Conservation (phyloP, 148 eudicot genomes). For the Beta vulgaris region DNA sequence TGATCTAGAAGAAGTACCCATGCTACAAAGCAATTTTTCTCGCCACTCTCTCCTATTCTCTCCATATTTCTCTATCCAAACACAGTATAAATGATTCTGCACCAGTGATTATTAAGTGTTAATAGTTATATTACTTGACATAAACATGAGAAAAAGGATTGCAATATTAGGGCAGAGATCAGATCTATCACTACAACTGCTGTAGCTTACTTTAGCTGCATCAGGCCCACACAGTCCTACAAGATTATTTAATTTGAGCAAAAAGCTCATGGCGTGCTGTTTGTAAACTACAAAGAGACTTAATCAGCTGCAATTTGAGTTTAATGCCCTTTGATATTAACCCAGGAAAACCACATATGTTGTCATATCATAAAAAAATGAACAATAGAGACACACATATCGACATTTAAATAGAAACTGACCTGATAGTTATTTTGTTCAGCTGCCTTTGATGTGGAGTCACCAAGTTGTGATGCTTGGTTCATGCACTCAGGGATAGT, state of each 20-base stretch:
- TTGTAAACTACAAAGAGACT: background rate
- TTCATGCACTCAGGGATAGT: slow-evolving; percentile 14
- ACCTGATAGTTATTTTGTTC: slow-evolving; percentile 37
- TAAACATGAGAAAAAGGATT: no score
- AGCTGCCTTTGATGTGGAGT: slow-evolving; percentile 7
- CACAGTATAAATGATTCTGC: background rate
- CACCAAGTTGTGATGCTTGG: slow-evolving; percentile 11
- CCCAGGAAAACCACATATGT: background rate
- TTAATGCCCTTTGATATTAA: background rate
- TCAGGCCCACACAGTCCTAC: no score
- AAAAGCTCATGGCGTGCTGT: background rate
- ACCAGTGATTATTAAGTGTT: no score
- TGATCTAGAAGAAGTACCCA: no score
- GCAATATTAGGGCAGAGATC: no score
- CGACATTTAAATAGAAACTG: slow-evolving; percentile 14
- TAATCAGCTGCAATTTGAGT: background rate
- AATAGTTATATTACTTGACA: background rate
- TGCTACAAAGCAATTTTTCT: no score
- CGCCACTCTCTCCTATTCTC: no score
- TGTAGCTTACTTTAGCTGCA: background rate
- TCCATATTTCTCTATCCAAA: no score
- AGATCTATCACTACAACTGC: background rate
- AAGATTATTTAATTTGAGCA: background rate
- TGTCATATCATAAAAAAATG: background rate
- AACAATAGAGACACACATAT: slow-evolving; percentile 1